Percentiles rank a stretch among this genome's conserved stretches.
Conservation (phyloP, 805 yeast genomes). For the Zygotorulaspora danielsina region DNA sequence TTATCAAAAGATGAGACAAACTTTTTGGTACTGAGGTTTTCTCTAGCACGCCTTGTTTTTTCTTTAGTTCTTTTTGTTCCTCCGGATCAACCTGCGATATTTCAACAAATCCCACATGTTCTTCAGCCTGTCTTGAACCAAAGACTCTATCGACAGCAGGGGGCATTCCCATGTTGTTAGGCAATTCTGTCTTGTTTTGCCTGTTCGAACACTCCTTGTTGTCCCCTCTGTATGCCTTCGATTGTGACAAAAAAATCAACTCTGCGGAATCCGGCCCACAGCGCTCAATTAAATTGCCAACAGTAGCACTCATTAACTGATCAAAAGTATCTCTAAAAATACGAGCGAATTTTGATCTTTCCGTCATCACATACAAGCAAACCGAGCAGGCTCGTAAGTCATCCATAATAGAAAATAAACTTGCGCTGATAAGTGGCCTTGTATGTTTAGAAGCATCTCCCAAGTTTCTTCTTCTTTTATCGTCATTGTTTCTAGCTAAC, state of each 20-base stretch:
- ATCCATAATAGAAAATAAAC: conserved; percentile 52
- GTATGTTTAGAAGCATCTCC: conserved; percentile 60
- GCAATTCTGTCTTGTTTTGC: not conserved
- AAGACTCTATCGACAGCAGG: conserved; percentile 51
- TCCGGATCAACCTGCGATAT: conserved; percentile 37
- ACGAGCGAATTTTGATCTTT: conserved; percentile 57
- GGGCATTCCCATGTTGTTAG: conserved; percentile 44
- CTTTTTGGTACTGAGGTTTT: conserved; percentile 52
- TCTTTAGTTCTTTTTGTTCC: conserved; percentile 47
- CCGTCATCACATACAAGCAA: conserved; percentile 61
- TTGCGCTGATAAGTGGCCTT: conserved; percentile 52
- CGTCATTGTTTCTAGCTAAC: conserved; percentile 60
- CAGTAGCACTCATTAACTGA: conserved; percentile 59
- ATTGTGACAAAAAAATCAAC: conserved; percentile 37
- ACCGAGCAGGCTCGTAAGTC: conserved; percentile 63
- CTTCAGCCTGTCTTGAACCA: conserved; percentile 32
- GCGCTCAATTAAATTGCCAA: conserved; percentile 56
- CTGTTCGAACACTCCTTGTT: conserved; percentile 3
- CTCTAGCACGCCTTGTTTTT: conserved; percentile 49
- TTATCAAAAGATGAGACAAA: conserved; percentile 46
- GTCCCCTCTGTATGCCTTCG: conserved; percentile 9
- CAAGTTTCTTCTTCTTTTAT: conserved; percentile 47
- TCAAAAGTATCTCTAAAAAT: conserved; percentile 65
- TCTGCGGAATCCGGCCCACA: conserved; percentile 63
- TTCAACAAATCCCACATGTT: conserved; percentile 37